Percentiles rank a stretch among this genome's conserved stretches.
Conservation (phyloP, 1,284 basidiomycete species). For the Stereum hirsutum region DNA sequence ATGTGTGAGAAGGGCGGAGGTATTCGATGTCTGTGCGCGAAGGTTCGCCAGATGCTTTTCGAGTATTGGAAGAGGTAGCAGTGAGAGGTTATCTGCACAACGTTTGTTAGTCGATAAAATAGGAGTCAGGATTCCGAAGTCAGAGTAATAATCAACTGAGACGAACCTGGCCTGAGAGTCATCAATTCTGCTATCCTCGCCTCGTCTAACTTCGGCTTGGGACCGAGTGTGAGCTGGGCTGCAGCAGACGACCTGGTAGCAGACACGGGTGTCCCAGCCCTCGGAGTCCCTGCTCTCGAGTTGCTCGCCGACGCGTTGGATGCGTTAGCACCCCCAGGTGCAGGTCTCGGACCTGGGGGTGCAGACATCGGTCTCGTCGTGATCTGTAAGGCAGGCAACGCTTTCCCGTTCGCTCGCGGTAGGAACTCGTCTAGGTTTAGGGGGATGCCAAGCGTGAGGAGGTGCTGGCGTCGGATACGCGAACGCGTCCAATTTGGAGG, state of each 20-base stretch:
- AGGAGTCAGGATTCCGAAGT: conserved; percentile 4
- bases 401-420: conserved; percentile 60
- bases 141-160: too few species aligned
- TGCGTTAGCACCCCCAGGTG: conserved; percentile 24
- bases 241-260: conserved; percentile 13
- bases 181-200: conserved; percentile 58
- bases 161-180: conserved; percentile 57
- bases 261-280: conserved; percentile 14
- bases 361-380: conserved; percentile 75
- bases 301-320: conserved; percentile 24
- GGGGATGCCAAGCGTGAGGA: conserved; percentile 85
- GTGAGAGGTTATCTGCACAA: conserved; percentile 52
- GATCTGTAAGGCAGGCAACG: conserved; percentile 74
- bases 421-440: conserved; percentile 90
- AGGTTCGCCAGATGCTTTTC: conserved; percentile 62
- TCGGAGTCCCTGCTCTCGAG: conserved; percentile 32
- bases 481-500: conserved; percentile 90
- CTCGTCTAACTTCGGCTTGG: conserved; percentile 64
- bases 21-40: conserved; percentile 58
- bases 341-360: conserved; percentile 49
- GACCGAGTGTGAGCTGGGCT: conserved; percentile 55
- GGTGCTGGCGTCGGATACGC: conserved; percentile 77
- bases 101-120: neutral
- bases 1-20: conserved; percentile 70
- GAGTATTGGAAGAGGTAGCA: conserved; percentile 60